These are phyloP conservation scores for Podila horticola DNA, from an alignment of 192 early-diverging fungal species.

Conservation along the genomic window DNA sequence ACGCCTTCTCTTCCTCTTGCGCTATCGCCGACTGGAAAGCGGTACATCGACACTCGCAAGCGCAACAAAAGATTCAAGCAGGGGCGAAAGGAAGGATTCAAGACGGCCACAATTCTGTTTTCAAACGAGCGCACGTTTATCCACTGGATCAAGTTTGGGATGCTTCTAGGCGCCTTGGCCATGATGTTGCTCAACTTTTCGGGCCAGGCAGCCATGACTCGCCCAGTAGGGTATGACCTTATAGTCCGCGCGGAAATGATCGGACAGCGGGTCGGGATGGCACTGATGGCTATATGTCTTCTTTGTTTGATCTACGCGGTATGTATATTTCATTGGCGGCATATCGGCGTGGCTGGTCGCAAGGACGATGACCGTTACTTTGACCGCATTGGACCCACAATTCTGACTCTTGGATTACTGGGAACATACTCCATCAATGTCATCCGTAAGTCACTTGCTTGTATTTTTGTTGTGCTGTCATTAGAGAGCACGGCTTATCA, in stretches of 20 bases:
- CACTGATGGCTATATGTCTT: conserved; percentile 26
- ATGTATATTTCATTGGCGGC: conserved; percentile 23
- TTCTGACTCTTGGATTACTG: conserved; percentile 24
- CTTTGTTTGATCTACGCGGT: conserved; percentile 23
- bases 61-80: conserved; percentile 1
- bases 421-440: conserved; percentile 30
- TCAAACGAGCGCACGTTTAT: conserved; percentile 45
- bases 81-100: conserved; percentile 4
- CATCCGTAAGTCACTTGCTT: conserved; percentile 14
- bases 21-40: conserved; percentile 11
- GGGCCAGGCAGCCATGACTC: background rate
- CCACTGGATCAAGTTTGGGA: conserved; percentile 49
- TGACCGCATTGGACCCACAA: conserved; percentile 37
- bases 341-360: conserved; percentile 16
- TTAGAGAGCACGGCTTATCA: no score
- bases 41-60: conserved; percentile 21
- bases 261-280: conserved; percentile 19
- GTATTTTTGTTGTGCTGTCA: background rate
- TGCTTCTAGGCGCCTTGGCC: conserved; percentile 26
- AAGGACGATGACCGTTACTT: conserved; percentile 21
- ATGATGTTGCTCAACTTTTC: conserved; percentile 43
- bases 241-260: conserved; percentile 7
- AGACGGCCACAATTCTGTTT: conserved; percentile 18
- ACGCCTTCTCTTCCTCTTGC: background rate
- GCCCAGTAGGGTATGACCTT: background rate